Evolutionary conservation across 805 yeast genomes (phyloP), one percentile per base, ranked within the genome.

Genomic region (Myxozyma monticola): DNA sequence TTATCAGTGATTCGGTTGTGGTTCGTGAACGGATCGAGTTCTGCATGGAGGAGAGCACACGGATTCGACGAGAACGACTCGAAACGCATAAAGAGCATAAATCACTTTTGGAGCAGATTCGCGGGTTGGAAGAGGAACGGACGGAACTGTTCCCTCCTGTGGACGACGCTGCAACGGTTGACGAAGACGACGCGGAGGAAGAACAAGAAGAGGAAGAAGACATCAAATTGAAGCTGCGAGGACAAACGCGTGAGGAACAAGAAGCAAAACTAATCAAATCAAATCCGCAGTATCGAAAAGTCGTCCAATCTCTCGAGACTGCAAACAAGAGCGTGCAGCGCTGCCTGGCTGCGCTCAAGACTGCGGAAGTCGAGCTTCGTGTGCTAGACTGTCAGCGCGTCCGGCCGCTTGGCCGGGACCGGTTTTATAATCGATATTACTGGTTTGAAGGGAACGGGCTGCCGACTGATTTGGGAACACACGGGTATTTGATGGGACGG

Each of bases 401-500:
- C 41, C 78, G 78, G 47, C 74, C 80, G 26, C 70, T 93, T 24
- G 99, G 99, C 1, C 76, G 81, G 51, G 99, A 93, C 67, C 72
- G 96, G 43, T 78, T 79, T 51, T 89, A 74, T 66, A 93, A 93
- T 70, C 74, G 90, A 57, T 93, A 91, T 66, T 93, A 96, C 95
- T 93, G 96, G 96, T 81, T 89, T 64, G 98, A 91, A 62, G 75
- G 76, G 56, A 84, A 85, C 62, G 99, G 98, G 0, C 72, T 88
- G 28, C 54, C 53, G 15, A 49, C 55, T 10, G 52, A 42, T 14
- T 41, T 44, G 25, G 57, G 48, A 14, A 15, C 80, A 75, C 81
- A 79, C 45, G 77, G 81, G 0, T 88, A 84, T 62, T 73, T 84
- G 24, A 84, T 86, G 84, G 96, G 96, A 5, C 74, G 86, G 48